phyloP scores from a whole-genome alignment of 345 rosid species.

The Chamaenerion angustifolium region DNA sequence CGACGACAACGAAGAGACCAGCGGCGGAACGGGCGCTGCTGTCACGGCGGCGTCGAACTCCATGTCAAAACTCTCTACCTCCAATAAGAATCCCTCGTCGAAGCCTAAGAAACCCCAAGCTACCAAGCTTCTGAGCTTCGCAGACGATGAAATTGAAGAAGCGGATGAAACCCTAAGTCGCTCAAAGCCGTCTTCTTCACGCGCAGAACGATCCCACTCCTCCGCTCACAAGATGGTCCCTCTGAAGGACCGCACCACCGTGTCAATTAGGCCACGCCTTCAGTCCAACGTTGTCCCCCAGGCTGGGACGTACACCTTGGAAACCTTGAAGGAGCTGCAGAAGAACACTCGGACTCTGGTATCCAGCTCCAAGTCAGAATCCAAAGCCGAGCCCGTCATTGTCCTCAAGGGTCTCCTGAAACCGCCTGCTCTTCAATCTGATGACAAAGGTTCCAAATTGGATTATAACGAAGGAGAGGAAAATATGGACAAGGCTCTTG shows the following conservation, averaged over 20 bases:
- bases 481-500: constrained; percentile 1
- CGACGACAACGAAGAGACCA: constrained; percentile 16
- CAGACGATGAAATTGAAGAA: constrained; percentile 53
- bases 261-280: constrained; percentile 12
- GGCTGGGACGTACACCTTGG: constrained; percentile 81
- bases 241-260: constrained; percentile 38
- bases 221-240: constrained; percentile 41
- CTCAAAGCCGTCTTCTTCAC: constrained; percentile 28
- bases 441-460: not conserved
- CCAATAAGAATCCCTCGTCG: constrained; percentile 7
- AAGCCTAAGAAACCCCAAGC: constrained; percentile 25
- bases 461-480: constrained; percentile 10
- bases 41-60: constrained; percentile 1
- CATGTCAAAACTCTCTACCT: not conserved
- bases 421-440: not conserved
- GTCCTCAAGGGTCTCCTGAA: constrained; percentile 14
- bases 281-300: constrained; percentile 69
- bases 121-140: constrained; percentile 70
- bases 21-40: not conserved
- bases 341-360: constrained; percentile 33
- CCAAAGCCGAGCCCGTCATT: constrained; percentile 7
- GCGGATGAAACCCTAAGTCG: constrained; percentile 15
- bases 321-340: constrained; percentile 74
- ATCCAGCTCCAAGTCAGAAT: constrained; percentile 25
- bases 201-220: constrained; percentile 14